These are phyloP conservation scores for Verbascum thapsus DNA, from an alignment of 257 asterid genomes.

Conservation along the genomic window DNA sequence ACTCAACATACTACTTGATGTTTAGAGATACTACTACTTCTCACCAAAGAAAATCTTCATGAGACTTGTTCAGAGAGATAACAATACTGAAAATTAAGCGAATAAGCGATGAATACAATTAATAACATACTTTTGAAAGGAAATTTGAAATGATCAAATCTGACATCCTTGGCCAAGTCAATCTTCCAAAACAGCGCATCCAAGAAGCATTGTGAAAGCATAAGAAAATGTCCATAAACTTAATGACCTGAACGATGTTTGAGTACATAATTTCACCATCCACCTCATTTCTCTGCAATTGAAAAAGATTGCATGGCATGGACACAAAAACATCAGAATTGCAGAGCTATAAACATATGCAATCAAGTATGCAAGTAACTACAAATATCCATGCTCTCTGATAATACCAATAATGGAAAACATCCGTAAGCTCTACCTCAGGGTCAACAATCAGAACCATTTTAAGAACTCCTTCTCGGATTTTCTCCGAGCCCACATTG, in stretches of 20 bases:
- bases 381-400: neutral
- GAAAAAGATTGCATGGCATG: slow-evolving; percentile 28
- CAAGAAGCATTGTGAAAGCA: slow-evolving; percentile 71
- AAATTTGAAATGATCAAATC: slow-evolving; percentile 81
- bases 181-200: slow-evolving; percentile 83
- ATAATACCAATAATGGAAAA: slow-evolving; percentile 10
- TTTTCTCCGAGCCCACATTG: slow-evolving; percentile 37
- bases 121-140: slow-evolving; percentile 71
- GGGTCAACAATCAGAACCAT: slow-evolving; percentile 55
- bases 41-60: slow-evolving; percentile 14
- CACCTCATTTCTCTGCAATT: slow-evolving; percentile 50
- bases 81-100: neutral
- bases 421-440: slow-evolving; percentile 47
- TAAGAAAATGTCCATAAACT: slow-evolving; percentile 55
- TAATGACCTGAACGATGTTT: slow-evolving; percentile 52
- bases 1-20: neutral
- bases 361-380: neutral
- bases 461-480: slow-evolving; percentile 56
- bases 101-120: neutral
- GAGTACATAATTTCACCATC: slow-evolving; percentile 77
- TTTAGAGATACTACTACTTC: slow-evolving; percentile 19
- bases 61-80: slow-evolving; percentile 23
- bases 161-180: slow-evolving; percentile 96
- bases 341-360: slow-evolving; percentile 8
- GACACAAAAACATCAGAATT: slow-evolving; percentile 17